A percentile compares a stretch with the other conserved stretches of the same genome.
Conservation (phyloP, 768 basidiomycete genomes). For the Calocybe indica region DNA sequence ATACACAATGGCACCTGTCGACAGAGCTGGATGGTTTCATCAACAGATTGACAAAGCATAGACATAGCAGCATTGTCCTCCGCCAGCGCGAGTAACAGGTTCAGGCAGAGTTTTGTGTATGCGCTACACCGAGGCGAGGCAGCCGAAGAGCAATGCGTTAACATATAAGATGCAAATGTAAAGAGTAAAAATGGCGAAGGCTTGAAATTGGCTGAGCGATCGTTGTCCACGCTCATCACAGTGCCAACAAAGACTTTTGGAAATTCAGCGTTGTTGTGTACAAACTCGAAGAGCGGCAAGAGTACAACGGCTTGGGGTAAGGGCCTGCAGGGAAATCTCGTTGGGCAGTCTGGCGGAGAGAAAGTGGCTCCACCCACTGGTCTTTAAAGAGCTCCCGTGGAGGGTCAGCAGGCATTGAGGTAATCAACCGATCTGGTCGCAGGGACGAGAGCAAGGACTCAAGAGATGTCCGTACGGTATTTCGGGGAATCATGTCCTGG, state of each 20-base stretch:
- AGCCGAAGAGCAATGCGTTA: constrained; percentile 62
- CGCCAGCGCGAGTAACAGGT: constrained; percentile 43
- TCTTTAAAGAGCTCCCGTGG: constrained; percentile 51
- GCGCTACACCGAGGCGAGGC: constrained; percentile 51
- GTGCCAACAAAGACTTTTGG: constrained; percentile 37
- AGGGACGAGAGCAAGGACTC: constrained; percentile 47
- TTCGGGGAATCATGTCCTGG: constrained; percentile 37
- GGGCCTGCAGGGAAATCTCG: constrained; percentile 35
- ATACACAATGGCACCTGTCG: constrained; percentile 44
- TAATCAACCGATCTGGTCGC: constrained; percentile 48
- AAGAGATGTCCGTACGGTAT: constrained; percentile 43
- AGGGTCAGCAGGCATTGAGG: constrained; percentile 37
- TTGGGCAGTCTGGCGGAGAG: background rate
- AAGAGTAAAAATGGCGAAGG: constrained; percentile 37
- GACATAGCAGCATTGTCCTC: constrained; percentile 45
- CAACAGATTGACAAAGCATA: constrained; percentile 34
- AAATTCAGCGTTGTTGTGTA: constrained; percentile 46
- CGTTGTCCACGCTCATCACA: constrained; percentile 16
- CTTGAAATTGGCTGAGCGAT: background rate
- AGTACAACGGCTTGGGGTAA: constrained; percentile 54
- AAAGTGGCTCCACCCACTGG: constrained; percentile 33
- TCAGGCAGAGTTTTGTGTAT: constrained; percentile 56
- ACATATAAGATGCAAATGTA: constrained; percentile 57
- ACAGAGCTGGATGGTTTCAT: constrained; percentile 47
- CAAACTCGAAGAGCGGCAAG: constrained; percentile 57